Base-by-base conservation (phyloP, 345 rosid species). In the Syzygium oleosum region DNA sequence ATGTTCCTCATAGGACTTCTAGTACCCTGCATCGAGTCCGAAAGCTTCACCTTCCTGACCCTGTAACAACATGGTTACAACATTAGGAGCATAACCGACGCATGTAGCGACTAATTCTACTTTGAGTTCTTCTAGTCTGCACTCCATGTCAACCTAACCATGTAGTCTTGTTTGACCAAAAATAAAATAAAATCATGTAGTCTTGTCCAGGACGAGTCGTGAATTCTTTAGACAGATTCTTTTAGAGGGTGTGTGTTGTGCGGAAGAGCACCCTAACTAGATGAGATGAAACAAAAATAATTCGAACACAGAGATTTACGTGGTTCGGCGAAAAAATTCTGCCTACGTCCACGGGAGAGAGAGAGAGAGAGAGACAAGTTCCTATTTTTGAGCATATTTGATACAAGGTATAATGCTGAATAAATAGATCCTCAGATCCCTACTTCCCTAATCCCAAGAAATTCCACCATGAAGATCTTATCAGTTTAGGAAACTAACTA, bases 11-110 rank as follows among this genome's bases (percentile, higher is more conserved):
- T 23, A n/a, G 99, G 99, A 91, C 98, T 98, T 93, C 90, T 94
- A 51, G 88, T 85, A 78, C 94, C 98, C 88, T 91, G 95, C 25
- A 93, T 89, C 77, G 98, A 89, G 52, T 98, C 99, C 15, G 99
- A 94, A 51, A 98, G 98, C 89, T 96, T 99, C n/a, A 95, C 98
- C 94, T 97, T 97, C 95, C 96, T 96, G 85, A 96, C 93, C 90
- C 99, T 98, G 88, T 88, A 86, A 88, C 12, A 19, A 86, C n/a
- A 87, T 46, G 25, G 46, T 27, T 83, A 54, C 15, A 5, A 68
- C 38, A 65, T 43, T 9, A 52, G 46, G 46, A 31, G 29, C 25
- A 52, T 73, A 87, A 49, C 29, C 27, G 7, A 73, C 49, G 22
- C 80, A 34, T 38, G 86, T 46, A 25, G 3, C 87, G 85, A 52